Evolutionary conservation across 176 grass and related monocot genomes (phyloP).

Genomic region (Sorghum bicolor): DNA sequence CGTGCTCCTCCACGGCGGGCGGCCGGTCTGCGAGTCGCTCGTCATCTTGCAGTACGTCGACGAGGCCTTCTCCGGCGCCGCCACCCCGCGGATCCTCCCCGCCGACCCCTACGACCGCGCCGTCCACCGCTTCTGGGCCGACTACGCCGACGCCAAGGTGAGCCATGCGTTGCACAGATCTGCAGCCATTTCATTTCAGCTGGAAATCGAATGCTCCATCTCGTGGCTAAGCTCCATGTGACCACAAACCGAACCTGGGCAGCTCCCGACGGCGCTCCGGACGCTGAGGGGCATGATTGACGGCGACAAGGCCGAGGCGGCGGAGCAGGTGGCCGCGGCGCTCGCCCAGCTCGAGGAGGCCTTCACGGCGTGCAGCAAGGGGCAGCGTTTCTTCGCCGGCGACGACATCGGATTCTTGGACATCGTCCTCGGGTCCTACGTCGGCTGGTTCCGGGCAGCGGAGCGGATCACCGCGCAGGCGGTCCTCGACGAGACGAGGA

Average conservation of each 20-base stretch:
- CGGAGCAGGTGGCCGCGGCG: background rate
- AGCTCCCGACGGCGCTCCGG: constrained; percentile 17
- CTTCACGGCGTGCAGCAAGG: background rate
- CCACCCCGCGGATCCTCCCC: constrained; percentile 12
- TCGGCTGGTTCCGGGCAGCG: constrained; percentile 38
- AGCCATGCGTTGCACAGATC: background rate
- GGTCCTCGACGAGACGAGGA: constrained; percentile 20
- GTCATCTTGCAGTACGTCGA: constrained; percentile 41
- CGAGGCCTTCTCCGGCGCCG: constrained; percentile 7
- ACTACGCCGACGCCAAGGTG: constrained; percentile 23
- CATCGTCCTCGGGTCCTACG: constrained; percentile 32
- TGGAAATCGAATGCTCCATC: background rate
- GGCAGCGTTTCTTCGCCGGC: background rate
- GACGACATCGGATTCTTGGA: constrained; percentile 38
- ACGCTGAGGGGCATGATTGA: background rate
- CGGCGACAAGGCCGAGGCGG: background rate
- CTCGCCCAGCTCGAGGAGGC: background rate
- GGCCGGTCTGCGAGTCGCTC: constrained; percentile 28
- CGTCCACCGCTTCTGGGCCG: constrained; percentile 32
- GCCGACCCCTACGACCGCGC: constrained; percentile 35
- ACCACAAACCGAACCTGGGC: background rate
- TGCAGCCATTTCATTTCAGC: background rate
- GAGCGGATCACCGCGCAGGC: constrained; percentile 24
- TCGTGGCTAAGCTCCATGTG: background rate
- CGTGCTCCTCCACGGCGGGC: constrained; percentile 33